Percentiles rank a stretch among this genome's conserved stretches.
These are phyloP conservation scores for Paecilomyces dactylethromorphus DNA, from an alignment of 2,329 filamentous ascomycete genomes.

Conservation along the genomic window DNA sequence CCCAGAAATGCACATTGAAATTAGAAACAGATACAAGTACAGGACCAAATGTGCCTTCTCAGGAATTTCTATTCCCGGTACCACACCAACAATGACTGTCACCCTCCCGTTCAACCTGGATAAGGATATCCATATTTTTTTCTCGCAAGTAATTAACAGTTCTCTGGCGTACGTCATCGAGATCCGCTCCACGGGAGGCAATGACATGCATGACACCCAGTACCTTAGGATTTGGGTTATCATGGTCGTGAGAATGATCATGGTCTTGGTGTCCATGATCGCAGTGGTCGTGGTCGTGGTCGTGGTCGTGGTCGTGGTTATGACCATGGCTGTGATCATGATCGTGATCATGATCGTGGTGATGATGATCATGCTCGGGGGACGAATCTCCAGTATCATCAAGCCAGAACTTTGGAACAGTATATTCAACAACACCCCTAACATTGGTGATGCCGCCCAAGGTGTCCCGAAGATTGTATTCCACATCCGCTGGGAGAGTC, in stretches of 20 bases:
- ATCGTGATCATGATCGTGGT: constrained; percentile 21
- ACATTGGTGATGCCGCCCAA: constrained; percentile 76
- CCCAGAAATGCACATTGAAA: not conserved
- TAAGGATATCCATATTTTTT: constrained; percentile 70
- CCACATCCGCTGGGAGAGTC: constrained; percentile 73
- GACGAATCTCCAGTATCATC: constrained; percentile 55
- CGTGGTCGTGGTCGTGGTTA: constrained; percentile 49
- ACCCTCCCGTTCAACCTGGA: constrained; percentile 83
- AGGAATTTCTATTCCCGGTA: constrained; percentile 33
- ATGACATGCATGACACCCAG: constrained; percentile 85
- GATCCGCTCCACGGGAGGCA: constrained; percentile 62
- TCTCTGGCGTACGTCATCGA: constrained; percentile 79
- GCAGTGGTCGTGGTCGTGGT: constrained; percentile 35
- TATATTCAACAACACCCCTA: constrained; percentile 77
- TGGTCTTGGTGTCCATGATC: constrained; percentile 38
- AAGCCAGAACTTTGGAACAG: constrained; percentile 86
- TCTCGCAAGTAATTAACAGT: constrained; percentile 64
- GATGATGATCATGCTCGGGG: constrained; percentile 12
- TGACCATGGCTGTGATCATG: constrained; percentile 21
- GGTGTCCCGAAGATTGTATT: constrained; percentile 82
- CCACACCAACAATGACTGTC: constrained; percentile 62
- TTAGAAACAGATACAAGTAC: not conserved
- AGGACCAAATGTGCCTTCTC: constrained; percentile 2
- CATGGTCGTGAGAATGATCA: constrained; percentile 44
- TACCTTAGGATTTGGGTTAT: constrained; percentile 69